These are phyloP conservation scores for Arabidopsis suecica DNA, from an alignment of 345 rosid genomes.

Conservation along the genomic window DNA sequence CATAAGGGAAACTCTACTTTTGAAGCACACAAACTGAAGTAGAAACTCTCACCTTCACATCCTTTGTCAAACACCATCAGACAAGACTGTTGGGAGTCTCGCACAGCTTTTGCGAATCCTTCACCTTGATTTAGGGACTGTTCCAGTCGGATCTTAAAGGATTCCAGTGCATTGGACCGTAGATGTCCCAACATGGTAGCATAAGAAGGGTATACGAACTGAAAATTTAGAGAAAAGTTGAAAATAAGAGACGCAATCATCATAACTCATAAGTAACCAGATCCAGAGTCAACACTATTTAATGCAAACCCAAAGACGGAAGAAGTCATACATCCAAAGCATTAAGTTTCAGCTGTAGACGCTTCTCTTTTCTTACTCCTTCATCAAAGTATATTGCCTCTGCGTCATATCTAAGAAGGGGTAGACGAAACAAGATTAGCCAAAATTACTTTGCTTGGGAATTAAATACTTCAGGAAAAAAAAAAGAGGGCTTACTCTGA, in stretches of 20 bases:
- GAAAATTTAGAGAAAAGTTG: constrained; percentile 32
- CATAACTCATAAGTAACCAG: constrained; percentile 21
- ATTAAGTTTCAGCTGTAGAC: constrained; percentile 59
- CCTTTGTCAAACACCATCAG: constrained; percentile 70
- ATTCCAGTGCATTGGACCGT: constrained; percentile 55
- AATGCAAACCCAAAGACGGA: constrained; percentile 21
- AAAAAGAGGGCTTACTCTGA: constrained; percentile 59
- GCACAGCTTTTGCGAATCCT: constrained; percentile 71
- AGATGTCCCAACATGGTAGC: constrained; percentile 64
- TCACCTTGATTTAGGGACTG: constrained; percentile 56
- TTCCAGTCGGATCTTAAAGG: constrained; percentile 59
- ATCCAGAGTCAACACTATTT: neutral
- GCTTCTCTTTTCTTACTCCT: constrained; percentile 68
- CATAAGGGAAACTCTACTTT: constrained; percentile 8
- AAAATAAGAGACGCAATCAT: constrained; percentile 27
- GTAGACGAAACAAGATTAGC: constrained; percentile 33
- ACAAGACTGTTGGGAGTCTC: constrained; percentile 51
- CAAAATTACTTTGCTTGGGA: neutral
- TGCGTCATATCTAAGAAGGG: constrained; percentile 58
- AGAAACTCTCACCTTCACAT: constrained; percentile 56
- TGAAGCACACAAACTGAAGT: neutral
- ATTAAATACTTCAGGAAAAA: neutral
- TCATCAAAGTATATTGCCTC: constrained; percentile 80
- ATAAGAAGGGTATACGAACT: constrained; percentile 66
- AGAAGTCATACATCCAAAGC: constrained; percentile 64